Base-by-base conservation (phyloP, 176 grass and related monocot genomes). In the Eleusine indica region DNA sequence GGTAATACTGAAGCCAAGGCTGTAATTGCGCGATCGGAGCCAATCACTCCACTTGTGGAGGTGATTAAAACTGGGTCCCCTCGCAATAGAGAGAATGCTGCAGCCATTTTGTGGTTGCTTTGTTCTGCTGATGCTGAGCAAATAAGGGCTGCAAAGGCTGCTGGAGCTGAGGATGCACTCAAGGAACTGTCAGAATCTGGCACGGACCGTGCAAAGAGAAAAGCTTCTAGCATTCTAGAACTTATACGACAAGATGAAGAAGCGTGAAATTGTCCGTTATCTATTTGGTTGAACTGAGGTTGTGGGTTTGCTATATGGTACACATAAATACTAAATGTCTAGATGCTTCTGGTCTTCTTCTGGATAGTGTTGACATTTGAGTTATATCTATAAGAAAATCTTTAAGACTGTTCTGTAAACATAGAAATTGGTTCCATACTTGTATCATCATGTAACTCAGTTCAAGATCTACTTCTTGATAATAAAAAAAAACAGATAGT, bases 151-250 rank as follows among this genome's bases (percentile, higher is more conserved):
- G 86, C 83, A 41, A 99, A 89, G 75, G 89, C 87, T 10, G 77
- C 80, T 65, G 96, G 93, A 61, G 85, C n/a, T 14, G 84, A 87
- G 74, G 93, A 92, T 80, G 93, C 85, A 54, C 79, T 99, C 41
- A 94, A 89, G 74, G 96, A 96, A 68, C 71, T 99, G 28, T 71
- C 88, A n/a, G 91, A 96, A 82, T 90, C 73, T 4, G 93, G 96
- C 76, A 96, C 91, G 1, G 93, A 96, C 28, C 89, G 93, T 11
- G 96, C 96, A 69, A 99, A 96, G 80, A 93, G 96, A 85, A 99
- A 99, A 85, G 91, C 96, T 54, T 85, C 74, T 66, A 89, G 87
- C 74, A 89, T 96, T 61, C 80, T 99, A 35, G 93, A 88, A 77
- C 75, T 99, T 44, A 90, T 99, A 61, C 65, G 71, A 48, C 93